Conservation (phyloP, 805 yeast species). For the Kodamaea laetipori region DNA sequence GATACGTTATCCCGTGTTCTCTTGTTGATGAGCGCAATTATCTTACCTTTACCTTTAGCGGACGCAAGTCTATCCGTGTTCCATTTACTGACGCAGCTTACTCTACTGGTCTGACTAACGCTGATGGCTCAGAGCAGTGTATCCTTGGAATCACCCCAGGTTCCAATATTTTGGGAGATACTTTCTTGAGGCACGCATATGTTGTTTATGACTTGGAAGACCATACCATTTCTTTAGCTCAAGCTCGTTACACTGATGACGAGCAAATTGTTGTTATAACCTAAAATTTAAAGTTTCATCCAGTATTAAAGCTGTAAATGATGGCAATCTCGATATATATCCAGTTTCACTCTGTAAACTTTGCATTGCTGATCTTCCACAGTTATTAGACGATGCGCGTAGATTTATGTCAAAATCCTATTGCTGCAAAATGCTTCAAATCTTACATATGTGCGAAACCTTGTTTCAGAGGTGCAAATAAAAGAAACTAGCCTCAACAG, state of each 20-base stretch:
- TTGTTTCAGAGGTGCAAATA: too few species aligned
- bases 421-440: too few species aligned
- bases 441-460: too few species aligned
- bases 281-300: too few species aligned
- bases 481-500: too few species aligned
- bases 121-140: background rate
- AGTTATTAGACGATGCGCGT: too few species aligned
- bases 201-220: constrained; percentile 56
- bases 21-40: constrained; percentile 11
- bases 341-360: too few species aligned
- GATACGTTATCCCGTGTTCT: constrained; percentile 19
- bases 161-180: constrained; percentile 47
- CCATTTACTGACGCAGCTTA: constrained; percentile 18
- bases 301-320: too few species aligned
- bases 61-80: constrained; percentile 12
- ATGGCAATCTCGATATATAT: too few species aligned
- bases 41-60: constrained; percentile 17
- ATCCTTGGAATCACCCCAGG: constrained; percentile 7
- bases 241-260: constrained; percentile 37
- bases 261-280: constrained; percentile 11
- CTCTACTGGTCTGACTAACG: constrained; percentile 15
- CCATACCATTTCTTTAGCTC: constrained; percentile 47
- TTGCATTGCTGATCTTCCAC: too few species aligned
- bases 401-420: too few species aligned
- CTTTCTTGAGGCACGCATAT: constrained; percentile 53